A percentile compares a stretch with the other conserved stretches of the same genome.
Conservation (phyloP, 2,329 filamentous ascomycete species). For the Fusarium tuaranense region DNA sequence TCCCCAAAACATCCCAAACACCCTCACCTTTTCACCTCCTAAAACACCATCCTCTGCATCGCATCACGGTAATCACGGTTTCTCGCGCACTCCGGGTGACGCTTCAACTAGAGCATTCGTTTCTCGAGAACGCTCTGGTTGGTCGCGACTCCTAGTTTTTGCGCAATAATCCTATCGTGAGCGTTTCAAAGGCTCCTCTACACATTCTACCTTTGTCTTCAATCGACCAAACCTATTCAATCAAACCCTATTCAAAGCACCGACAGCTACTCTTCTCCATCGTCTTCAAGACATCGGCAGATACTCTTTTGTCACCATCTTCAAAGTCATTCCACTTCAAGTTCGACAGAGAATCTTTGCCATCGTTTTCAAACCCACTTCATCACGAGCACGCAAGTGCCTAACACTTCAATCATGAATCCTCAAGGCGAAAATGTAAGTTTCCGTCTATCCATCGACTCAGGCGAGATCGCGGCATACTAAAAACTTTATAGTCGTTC, state of each 20-base stretch:
- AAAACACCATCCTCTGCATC: constrained; percentile 3
- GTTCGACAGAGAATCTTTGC: not conserved
- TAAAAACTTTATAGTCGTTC: constrained; percentile 31
- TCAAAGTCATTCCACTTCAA: not conserved
- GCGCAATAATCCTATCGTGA: not conserved
- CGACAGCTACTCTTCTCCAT: not conserved
- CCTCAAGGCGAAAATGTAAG: constrained; percentile 20
- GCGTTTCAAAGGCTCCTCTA: not conserved
- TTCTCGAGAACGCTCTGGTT: not conserved
- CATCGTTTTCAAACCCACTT: not conserved
- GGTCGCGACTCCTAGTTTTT: not conserved
- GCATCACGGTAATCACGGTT: constrained; percentile 9
- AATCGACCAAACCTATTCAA: not conserved
- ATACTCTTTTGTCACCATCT: constrained; percentile 1
- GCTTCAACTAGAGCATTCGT: not conserved
- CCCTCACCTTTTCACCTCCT: not conserved
- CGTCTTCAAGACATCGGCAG: not conserved
- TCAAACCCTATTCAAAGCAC: not conserved
- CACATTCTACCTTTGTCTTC: not conserved
- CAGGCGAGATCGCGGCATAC: not conserved
- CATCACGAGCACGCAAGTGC: not conserved
- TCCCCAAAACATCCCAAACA: not conserved
- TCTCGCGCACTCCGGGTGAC: constrained; percentile 3
- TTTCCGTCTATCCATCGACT: not conserved
- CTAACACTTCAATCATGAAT: constrained; percentile 25